Base-by-base conservation (phyloP, 208 protist genomes). In the Leishmania lainsoni region DNA sequence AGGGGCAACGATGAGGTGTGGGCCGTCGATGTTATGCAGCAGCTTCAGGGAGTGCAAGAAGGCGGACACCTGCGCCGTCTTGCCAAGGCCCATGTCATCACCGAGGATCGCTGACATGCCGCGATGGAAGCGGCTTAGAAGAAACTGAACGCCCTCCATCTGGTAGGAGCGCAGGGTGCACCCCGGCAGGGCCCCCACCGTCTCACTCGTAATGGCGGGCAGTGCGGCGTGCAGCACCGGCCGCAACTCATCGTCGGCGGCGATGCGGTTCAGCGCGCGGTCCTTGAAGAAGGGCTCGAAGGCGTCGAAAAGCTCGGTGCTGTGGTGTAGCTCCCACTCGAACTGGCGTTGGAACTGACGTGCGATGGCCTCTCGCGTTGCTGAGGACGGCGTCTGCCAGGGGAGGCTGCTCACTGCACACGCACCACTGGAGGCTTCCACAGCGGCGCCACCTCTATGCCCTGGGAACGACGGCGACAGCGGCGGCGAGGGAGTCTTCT, bases 51-150 rank as follows among this genome's bases (percentile, higher is more conserved):
- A 81, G 65, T 98, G 90, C 32, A 99, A 82, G 76, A 99, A 98
- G 54, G 95, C 87, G 45, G 98, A 88, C 49, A 96, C 93, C 88
- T 99, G 98, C 35, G 99, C 94, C n/a, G 99, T 99, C 90, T 99
- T 99, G 45, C 99, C 99, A 0, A 99, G 94, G 48, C 99, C 99
- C 99, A 99, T 99, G 75, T 99, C 98, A 88, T 99, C 98, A 1
- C 88, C 96, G 39, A 99, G 85, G 48, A 99, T 98, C 63, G 91
- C 92, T 42, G 96, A 97, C 85, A 94, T 93, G 42, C 90, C 87
- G 22, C 88, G 86, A 59, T 96, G 93, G 84, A 98, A 99, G 78
- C 89, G 85, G 45, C 90, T 86, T 5, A 97, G 77, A 20, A 99
- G 80, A 87, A 98, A 99, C 79, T 99, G 98, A 9, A 99, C 94